A percentile compares a stretch with the other conserved stretches of the same genome.
phyloP scores from a whole-genome alignment of 2,329 filamentous ascomycete genomes.

The Phialophora expanda region DNA sequence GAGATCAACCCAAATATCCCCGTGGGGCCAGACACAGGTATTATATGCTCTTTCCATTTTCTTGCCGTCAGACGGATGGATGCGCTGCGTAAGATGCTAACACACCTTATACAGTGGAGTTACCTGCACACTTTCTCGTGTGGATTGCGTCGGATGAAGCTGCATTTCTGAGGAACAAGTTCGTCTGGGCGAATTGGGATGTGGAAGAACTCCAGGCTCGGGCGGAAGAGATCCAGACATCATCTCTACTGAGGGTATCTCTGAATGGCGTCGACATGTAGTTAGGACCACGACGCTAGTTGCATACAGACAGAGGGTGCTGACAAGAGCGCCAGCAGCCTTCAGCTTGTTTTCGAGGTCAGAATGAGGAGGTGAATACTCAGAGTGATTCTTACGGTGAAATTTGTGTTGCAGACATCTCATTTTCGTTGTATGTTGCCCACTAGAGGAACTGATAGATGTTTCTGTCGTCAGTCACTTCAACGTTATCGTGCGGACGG shows the following conservation, averaged over 20 bases:
- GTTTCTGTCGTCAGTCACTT: no score
- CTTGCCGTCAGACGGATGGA: conserved; percentile 5
- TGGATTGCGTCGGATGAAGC: conserved; percentile 56
- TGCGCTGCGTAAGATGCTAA: conserved; percentile 41
- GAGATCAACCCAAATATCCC: conserved; percentile 14
- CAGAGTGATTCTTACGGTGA: no score
- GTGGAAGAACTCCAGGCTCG: conserved; percentile 54
- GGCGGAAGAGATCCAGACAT: conserved; percentile 44
- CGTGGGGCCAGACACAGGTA: conserved; percentile 9
- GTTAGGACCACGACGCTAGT: no score
- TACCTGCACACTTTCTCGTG: conserved; percentile 51
- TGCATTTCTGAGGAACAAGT: conserved; percentile 53
- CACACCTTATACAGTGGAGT: conserved; percentile 45
- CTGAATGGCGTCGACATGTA: conserved; percentile 10
- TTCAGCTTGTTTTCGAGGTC: no score
- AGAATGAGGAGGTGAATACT: no score
- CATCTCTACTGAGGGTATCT: conserved; percentile 22
- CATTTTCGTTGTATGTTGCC: no score
- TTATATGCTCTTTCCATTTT: background rate
- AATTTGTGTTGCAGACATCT: no score
- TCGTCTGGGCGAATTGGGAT: conserved; percentile 59
- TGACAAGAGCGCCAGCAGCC: no score
- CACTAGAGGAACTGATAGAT: no score
- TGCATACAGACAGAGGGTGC: no score
- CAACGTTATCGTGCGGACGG: no score